These are phyloP conservation scores for Ceratobasidium sp. DNA, from an alignment of 1,284 basidiomycete species.

Conservation along the genomic window DNA sequence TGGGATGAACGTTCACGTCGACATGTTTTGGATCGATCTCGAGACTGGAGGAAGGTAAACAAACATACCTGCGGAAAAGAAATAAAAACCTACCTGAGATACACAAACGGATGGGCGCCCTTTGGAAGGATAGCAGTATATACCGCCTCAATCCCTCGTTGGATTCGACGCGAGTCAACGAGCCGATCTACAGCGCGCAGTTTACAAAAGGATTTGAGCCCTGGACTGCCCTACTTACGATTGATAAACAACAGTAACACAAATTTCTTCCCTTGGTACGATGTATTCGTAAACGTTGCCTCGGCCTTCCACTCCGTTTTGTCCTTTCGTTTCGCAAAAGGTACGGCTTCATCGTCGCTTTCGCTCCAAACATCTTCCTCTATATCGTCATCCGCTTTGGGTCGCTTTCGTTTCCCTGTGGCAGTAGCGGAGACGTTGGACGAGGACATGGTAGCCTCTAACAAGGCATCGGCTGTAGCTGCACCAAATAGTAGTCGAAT, in stretches of 20 bases:
- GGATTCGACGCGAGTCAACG: conserved; percentile 91
- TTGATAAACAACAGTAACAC: conserved; percentile 97
- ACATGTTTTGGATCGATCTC: conserved; percentile 89
- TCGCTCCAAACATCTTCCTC: conserved; percentile 49
- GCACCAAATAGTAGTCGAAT: conserved; percentile 89
- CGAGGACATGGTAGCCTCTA: conserved; percentile 64
- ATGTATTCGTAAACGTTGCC: conserved; percentile 88
- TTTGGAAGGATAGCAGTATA: conserved; percentile 93
- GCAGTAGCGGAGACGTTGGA: conserved; percentile 32
- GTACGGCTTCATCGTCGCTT: conserved; percentile 54
- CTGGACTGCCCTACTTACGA: conserved; percentile 68
- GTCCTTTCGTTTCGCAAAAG: conserved; percentile 48
- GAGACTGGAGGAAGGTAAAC: conserved; percentile 65
- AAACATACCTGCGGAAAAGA: background rate
- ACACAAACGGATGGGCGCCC: conserved; percentile 91
- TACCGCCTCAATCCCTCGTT: conserved; percentile 88
- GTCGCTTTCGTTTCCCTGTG: conserved; percentile 46
- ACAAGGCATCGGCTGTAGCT: conserved; percentile 83
- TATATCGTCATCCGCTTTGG: conserved; percentile 58
- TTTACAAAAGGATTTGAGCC: background rate
- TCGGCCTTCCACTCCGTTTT: conserved; percentile 73
- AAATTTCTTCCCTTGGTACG: conserved; percentile 90
- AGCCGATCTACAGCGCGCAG: conserved; percentile 77
- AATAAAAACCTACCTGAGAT: conserved; percentile 78
- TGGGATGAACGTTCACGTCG: conserved; percentile 98